Evolutionary conservation across 1,284 basidiomycete genomes (phyloP), one percentile per base, ranked within the genome.

Genomic region (Pseudozyma sp.): DNA sequence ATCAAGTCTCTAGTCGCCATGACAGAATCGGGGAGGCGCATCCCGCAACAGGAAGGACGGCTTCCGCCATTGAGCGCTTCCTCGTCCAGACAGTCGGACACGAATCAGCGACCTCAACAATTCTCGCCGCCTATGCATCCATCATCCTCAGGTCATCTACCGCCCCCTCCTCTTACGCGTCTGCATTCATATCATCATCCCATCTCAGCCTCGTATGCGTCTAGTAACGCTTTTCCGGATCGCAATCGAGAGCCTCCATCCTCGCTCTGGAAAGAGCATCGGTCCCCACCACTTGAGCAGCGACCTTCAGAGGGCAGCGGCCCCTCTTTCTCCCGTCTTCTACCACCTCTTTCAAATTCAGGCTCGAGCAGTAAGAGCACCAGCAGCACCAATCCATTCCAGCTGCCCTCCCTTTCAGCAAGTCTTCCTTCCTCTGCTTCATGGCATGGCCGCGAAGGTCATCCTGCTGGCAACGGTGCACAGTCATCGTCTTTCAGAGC

Each of bases 161-260:
- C 72, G 11, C 72, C 72, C 35, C 72, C 72, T 14, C 56, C 43
- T n/a, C 71, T 62, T 0, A 53, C 67, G 3, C 66, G 67, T 14
- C 53, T 75, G 1, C 60, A 75, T 38, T 75, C 67, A 21, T 75
- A 75, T 34, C 72, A 70, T 25, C 72, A 75, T 25, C 72, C 72
- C 55, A 60, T 74, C 50, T n/a, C 71, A n/a, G 67, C 62, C 40
- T 70, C 67, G 5, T 74, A 70, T 59, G 44, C 61, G 35, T 62
- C 62, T 16, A 52, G 51, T 52, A 66, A 50, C 63, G 52, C 34
- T 31, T 66, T 39, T 43, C 53, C 48, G 21, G 71, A 69, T 35
- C 66, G 59, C 36, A 61, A 36, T 31, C 66, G 66, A 25, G 61
- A 56, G 34, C 47, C 59, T n/a, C 50, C 66, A 48, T 45, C 71